Percentiles rank a stretch among this genome's conserved stretches.
Evolutionary conservation across 768 basidiomycete genomes (phyloP).

Genomic region (Tylopilus sp.): DNA sequence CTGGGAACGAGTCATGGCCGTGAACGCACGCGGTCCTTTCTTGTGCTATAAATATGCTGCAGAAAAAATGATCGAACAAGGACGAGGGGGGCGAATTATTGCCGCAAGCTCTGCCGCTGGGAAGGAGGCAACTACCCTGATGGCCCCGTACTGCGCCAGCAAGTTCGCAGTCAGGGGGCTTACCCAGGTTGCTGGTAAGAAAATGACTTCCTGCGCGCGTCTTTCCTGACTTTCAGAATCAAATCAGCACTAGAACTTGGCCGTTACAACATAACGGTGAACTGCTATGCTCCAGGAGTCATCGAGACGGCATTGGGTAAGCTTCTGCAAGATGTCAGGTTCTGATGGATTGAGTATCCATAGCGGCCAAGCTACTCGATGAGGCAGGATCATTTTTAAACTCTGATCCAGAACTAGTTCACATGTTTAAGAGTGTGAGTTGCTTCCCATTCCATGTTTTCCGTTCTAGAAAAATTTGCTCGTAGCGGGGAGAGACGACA

Average conservation of each 20-base stretch:
- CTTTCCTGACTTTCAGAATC: neutral
- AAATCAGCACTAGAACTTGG: constrained; percentile 27
- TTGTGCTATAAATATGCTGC: neutral
- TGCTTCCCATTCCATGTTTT: neutral
- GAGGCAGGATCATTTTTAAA: neutral
- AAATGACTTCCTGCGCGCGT: neutral
- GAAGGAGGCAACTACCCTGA: neutral
- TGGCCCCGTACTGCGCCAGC: constrained; percentile 28
- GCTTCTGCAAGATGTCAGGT: neutral
- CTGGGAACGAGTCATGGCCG: constrained; percentile 6
- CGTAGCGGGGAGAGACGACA: no score
- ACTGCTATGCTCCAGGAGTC: constrained; percentile 36
- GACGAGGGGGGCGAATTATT: constrained; percentile 50
- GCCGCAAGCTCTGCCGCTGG: constrained; percentile 29
- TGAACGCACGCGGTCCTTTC: constrained; percentile 55
- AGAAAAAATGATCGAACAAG: neutral
- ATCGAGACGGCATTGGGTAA: constrained; percentile 31
- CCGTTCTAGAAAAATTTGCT: no score
- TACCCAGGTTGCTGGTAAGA: constrained; percentile 36
- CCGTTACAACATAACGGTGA: constrained; percentile 34
- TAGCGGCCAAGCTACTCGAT: neutral
- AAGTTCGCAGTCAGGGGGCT: constrained; percentile 41
- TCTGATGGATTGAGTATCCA: neutral
- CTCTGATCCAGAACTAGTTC: neutral
- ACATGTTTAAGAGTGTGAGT: neutral